Conservation (phyloP, 495 filamentous ascomycete genomes). For the Monascus purpureus region DNA sequence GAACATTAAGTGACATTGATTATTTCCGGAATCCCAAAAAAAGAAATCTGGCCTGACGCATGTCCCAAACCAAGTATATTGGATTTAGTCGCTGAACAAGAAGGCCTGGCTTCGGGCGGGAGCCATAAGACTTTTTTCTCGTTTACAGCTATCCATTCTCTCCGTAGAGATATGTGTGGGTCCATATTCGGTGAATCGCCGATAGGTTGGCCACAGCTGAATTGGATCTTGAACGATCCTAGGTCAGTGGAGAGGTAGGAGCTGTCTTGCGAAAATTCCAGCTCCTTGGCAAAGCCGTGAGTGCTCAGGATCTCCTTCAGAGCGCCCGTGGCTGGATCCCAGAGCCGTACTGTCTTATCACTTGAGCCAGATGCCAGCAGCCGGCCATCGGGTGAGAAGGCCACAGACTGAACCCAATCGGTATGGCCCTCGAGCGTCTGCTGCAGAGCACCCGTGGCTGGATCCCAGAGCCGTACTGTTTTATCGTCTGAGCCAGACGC, state of each 20-base stretch:
- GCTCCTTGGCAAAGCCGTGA: not conserved
- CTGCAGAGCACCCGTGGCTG: constrained; percentile 11
- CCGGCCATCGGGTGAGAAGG: constrained; percentile 2
- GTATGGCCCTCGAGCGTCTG: constrained; percentile 5
- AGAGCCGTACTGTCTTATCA: constrained; percentile 3
- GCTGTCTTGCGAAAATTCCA: not conserved
- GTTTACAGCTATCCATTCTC: too few species aligned
- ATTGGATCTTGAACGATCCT: not conserved
- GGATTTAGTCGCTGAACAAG: too few species aligned
- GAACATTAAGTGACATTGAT: too few species aligned
- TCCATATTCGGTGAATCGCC: too few species aligned
- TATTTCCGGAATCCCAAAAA: too few species aligned
- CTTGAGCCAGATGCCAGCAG: constrained; percentile 5
- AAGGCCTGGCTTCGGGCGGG: too few species aligned
- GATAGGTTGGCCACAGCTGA: too few species aligned
- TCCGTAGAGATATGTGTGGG: too few species aligned
- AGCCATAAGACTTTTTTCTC: too few species aligned
- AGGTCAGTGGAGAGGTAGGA: not conserved
- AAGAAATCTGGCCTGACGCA: too few species aligned
- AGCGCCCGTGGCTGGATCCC: not conserved
- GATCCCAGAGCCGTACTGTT: constrained; percentile 11
- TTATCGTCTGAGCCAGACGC: constrained; percentile 4
- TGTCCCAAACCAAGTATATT: too few species aligned
- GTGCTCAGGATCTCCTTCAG: not conserved
- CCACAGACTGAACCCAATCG: constrained; percentile 3